phyloP scores from a whole-genome alignment of 805 yeast species.

The Starmerella tilneyi region DNA sequence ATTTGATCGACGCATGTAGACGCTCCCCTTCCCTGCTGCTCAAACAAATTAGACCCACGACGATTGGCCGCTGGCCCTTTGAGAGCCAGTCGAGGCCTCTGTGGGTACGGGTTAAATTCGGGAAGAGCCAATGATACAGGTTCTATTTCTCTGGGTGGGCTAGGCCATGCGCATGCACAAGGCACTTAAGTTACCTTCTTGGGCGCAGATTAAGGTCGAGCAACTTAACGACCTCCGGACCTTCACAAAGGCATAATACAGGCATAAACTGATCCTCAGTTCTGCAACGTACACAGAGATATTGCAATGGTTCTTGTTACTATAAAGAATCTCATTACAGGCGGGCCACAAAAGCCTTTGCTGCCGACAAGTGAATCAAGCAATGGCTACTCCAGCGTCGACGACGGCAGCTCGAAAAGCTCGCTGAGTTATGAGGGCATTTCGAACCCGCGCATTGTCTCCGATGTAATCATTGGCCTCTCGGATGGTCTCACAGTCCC shows the following conservation, averaged over 20 bases:
- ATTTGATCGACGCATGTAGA: too few relatives aligned
- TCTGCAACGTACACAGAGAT: neutral
- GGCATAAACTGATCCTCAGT: neutral
- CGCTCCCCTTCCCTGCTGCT: too few relatives aligned
- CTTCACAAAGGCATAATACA: neutral
- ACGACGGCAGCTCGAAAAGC: conserved; percentile 18
- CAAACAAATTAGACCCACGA: too few relatives aligned
- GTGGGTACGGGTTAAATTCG: neutral
- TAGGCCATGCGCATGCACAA: neutral
- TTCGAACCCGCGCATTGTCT: conserved; percentile 70
- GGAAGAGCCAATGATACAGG: neutral
- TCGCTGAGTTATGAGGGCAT: conserved; percentile 24
- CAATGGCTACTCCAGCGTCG: conserved; percentile 20
- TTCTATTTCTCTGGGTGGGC: neutral
- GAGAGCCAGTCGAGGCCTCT: neutral
- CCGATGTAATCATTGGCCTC: conserved; percentile 85
- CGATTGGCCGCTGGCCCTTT: too few relatives aligned
- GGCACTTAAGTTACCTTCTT: conserved; percentile 1
- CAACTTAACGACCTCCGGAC: neutral
- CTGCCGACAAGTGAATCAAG: conserved; percentile 24
- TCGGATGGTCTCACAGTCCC: conserved; percentile 96
- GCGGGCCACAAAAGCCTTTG: conserved; percentile 26
- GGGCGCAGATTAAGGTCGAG: neutral
- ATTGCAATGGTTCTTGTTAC: conserved; percentile 35
- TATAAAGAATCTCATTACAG: conserved; percentile 29